Conservation (phyloP, 768 basidiomycete genomes). For the Hirschioporus abietinus region DNA sequence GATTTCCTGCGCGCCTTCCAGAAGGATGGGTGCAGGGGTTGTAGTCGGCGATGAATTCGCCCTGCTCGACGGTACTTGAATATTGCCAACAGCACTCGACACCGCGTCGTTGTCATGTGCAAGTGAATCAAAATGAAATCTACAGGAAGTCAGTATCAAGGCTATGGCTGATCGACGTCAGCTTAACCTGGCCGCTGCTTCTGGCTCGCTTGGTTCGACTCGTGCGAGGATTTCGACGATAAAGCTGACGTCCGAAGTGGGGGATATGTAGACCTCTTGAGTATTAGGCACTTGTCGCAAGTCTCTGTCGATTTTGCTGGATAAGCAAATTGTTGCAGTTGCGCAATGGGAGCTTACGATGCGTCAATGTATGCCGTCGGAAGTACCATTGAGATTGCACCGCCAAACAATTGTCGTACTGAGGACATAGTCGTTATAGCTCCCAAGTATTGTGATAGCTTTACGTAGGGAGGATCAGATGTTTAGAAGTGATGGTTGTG, state of each 20-base stretch:
- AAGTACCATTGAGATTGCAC: conserved; percentile 65
- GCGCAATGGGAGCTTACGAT: conserved; percentile 54
- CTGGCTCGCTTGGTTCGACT: conserved; percentile 50
- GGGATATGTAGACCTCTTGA: conserved; percentile 87
- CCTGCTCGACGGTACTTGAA: conserved; percentile 30
- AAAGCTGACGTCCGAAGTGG: conserved; percentile 62
- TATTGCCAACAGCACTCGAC: conserved; percentile 38
- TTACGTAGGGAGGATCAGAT: too few relatives aligned
- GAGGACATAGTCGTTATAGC: conserved; percentile 11
- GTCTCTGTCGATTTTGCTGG: conserved; percentile 30
- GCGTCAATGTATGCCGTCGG: conserved; percentile 68
- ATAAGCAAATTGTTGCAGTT: neutral
- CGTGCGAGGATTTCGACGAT: conserved; percentile 80
- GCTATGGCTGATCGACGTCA: conserved; percentile 11
- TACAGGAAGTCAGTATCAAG: conserved; percentile 27
- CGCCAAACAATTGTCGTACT: conserved; percentile 63
- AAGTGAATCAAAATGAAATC: conserved; percentile 86
- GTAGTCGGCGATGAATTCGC: conserved; percentile 35
- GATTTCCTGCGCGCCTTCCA: conserved; percentile 67
- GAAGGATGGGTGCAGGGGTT: conserved; percentile 55
- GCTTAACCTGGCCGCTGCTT: conserved; percentile 68
- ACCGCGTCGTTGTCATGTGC: conserved; percentile 86
- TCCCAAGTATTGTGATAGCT: too few relatives aligned
- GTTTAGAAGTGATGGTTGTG: too few relatives aligned
- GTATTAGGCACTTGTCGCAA: conserved; percentile 88